These are phyloP conservation scores for Rauvolfia tetraphylla DNA, from an alignment of 257 asterid species.

Conservation along the genomic window DNA sequence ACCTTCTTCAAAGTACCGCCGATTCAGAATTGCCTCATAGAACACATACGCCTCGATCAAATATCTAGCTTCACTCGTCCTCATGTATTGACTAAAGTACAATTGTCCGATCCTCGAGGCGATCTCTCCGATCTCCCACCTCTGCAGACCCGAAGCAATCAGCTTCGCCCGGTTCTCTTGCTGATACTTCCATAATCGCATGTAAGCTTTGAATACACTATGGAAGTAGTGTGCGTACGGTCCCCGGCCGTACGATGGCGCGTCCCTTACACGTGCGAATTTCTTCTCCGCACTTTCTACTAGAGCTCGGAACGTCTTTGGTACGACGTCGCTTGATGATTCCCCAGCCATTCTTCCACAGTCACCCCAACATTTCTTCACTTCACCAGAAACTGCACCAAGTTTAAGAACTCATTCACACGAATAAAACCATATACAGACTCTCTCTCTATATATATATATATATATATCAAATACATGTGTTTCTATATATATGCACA, in stretches of 20 bases:
- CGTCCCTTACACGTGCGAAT: constrained; percentile 88
- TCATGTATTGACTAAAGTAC: constrained; percentile 79
- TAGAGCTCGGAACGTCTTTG: constrained; percentile 54
- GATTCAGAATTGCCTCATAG: constrained; percentile 79
- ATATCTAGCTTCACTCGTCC: constrained; percentile 91
- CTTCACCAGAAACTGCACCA: background rate
- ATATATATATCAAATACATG: background rate
- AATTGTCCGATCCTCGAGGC: constrained; percentile 97
- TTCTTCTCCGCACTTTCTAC: constrained; percentile 87
- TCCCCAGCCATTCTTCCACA: constrained; percentile 39
- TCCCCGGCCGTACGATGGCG: constrained; percentile 73
- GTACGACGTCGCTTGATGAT: constrained; percentile 39
- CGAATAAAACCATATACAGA: constrained; percentile 7
- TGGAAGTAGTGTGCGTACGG: constrained; percentile 63
- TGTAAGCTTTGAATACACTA: constrained; percentile 83
- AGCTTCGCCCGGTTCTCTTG: constrained; percentile 75
- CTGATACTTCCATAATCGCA: constrained; percentile 88
- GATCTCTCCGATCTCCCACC: constrained; percentile 99
- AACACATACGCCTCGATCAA: constrained; percentile 83
- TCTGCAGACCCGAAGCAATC: constrained; percentile 68
- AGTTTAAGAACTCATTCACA: background rate
- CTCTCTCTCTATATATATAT: background rate
- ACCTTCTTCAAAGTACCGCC: constrained; percentile 81
- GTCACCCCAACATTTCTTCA: constrained; percentile 9
- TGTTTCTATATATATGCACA: background rate